These are phyloP conservation scores for Manihot esculenta DNA, from an alignment of 441 rosid species.

Conservation along the genomic window DNA sequence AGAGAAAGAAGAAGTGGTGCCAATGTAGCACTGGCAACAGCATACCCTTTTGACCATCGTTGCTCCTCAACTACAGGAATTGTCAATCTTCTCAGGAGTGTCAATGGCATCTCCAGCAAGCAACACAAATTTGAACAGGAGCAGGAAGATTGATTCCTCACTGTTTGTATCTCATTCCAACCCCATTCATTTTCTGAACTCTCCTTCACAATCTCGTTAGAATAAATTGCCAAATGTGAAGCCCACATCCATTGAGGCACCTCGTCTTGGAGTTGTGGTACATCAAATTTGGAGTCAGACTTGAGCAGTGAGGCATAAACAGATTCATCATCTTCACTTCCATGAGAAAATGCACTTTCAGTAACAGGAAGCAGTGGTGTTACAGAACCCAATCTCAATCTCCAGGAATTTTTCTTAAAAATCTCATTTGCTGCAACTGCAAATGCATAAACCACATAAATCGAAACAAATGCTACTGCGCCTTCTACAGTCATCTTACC, in stretches of 20 bases:
- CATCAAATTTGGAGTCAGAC: constrained; percentile 50
- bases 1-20: constrained; percentile 70
- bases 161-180: constrained; percentile 54
- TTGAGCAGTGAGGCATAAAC: constrained; percentile 62
- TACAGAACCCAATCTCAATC: constrained; percentile 55
- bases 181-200: constrained; percentile 68
- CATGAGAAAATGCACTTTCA: constrained; percentile 58
- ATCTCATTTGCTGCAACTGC: constrained; percentile 80
- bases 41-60: constrained; percentile 71
- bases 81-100: constrained; percentile 66
- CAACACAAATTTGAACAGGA: constrained; percentile 42
- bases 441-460: constrained; percentile 65
- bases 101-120: constrained; percentile 62
- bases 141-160: constrained; percentile 26
- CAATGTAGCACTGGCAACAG: constrained; percentile 60
- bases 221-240: constrained; percentile 76
- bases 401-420: constrained; percentile 58
- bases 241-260: constrained; percentile 97
- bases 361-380: constrained; percentile 73
- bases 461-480: constrained; percentile 63
- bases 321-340: constrained; percentile 51
- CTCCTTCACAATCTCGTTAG: constrained; percentile 49
- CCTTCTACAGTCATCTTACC: constrained; percentile 62
- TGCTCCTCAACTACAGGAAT: constrained; percentile 69
- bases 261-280: constrained; percentile 62